phyloP scores from a whole-genome alignment of 73 alveolate genomes.

The Effrenium voratum region DNA sequence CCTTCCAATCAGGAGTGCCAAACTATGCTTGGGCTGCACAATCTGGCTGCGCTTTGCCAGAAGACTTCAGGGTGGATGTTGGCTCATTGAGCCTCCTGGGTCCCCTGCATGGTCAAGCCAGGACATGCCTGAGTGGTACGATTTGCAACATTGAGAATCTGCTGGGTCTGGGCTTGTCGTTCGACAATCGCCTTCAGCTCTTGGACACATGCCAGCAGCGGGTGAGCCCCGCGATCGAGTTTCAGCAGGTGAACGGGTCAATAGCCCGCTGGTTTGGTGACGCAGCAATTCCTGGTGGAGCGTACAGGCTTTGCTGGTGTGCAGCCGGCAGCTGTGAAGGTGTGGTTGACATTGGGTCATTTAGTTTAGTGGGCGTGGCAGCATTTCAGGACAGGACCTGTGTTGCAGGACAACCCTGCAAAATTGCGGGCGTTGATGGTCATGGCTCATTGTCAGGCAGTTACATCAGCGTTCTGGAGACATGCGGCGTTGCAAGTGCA shows the following conservation, averaged over 20 bases:
- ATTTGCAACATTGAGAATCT: not conserved
- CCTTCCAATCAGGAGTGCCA: not conserved
- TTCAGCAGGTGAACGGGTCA: not conserved
- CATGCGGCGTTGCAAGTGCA: not conserved
- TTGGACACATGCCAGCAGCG: not conserved
- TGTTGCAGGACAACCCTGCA: not conserved
- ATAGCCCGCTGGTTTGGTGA: not conserved
- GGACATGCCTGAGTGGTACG: not conserved
- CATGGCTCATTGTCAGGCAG: not conserved
- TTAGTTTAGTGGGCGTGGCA: not conserved
- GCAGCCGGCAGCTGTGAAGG: not conserved
- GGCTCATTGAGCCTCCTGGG: not conserved
- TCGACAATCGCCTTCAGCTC: conserved; percentile 1
- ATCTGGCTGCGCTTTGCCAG: not conserved
- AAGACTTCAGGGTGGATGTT: not conserved
- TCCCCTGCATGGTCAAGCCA: not conserved
- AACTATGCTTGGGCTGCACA: not conserved
- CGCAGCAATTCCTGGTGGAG: not conserved
- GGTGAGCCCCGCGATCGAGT: not conserved
- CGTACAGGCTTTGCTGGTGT: conserved; percentile 10
- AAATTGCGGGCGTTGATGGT: not conserved
- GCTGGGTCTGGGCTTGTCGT: not conserved
- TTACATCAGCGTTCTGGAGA: not conserved
- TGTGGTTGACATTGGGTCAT: not conserved
- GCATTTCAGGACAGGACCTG: not conserved